These are phyloP conservation scores for Hanseniaspora thailandica DNA, from an alignment of 805 yeast species.

Conservation along the genomic window DNA sequence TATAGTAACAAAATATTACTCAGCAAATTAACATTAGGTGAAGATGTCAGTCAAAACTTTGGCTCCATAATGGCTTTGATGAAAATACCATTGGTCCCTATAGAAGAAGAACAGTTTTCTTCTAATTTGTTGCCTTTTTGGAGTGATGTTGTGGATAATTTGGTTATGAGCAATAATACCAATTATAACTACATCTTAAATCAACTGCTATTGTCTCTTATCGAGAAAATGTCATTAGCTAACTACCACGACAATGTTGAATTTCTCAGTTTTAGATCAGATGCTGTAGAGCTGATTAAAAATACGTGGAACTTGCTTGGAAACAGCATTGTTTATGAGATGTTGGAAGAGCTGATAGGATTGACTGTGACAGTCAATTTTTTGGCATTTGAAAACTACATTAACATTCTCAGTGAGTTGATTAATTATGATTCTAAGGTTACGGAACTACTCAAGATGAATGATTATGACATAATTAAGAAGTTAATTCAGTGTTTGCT, in stretches of 20 bases:
- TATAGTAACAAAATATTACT: slow-evolving; percentile 23
- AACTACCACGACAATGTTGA: background rate
- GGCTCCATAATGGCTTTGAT: background rate
- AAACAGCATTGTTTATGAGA: background rate
- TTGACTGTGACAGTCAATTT: background rate
- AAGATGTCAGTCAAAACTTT: background rate
- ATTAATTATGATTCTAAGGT: slow-evolving; percentile 18
- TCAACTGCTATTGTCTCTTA: background rate
- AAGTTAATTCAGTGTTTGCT: slow-evolving; percentile 20
- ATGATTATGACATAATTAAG: slow-evolving; percentile 16
- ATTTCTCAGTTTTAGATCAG: slow-evolving; percentile 43
- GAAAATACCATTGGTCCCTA: background rate
- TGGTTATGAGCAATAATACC: background rate
- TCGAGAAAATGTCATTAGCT: background rate
- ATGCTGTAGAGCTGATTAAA: slow-evolving; percentile 68
- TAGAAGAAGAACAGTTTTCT: background rate
- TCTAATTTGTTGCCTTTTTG: background rate
- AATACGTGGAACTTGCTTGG: slow-evolving; percentile 57
- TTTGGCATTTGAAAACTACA: background rate
- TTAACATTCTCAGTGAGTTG: slow-evolving; percentile 13
- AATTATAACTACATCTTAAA: background rate
- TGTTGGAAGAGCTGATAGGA: background rate
- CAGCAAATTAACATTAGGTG: background rate
- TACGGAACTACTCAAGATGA: slow-evolving; percentile 21
- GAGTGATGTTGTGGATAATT: background rate